Conservation (phyloP, 2,329 filamentous ascomycete genomes). For the Pezicula neosporulosa region DNA sequence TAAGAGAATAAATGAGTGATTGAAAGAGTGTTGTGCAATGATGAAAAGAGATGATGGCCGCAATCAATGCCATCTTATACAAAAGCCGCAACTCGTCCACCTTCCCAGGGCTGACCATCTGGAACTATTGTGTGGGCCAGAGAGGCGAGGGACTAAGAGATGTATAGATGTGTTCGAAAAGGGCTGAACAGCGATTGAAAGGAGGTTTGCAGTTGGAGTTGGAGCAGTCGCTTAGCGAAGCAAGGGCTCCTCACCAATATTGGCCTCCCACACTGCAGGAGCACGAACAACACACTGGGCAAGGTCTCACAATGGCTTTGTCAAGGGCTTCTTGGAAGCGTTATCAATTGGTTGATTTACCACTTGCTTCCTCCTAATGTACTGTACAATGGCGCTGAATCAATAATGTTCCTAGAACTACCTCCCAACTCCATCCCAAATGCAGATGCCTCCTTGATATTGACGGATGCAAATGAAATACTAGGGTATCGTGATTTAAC, state of each 20-base stretch:
- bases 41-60: background rate
- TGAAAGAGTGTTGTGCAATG: background rate
- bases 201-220: background rate
- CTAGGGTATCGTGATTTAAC: constrained; percentile 1
- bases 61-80: background rate
- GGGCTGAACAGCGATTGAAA: background rate
- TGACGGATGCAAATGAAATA: constrained; percentile 10
- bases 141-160: background rate
- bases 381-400: constrained; percentile 20
- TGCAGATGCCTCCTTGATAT: constrained; percentile 9
- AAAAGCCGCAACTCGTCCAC: background rate
- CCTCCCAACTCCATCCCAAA: constrained; percentile 10
- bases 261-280: background rate
- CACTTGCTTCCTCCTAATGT: constrained; percentile 19
- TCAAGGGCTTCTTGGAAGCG: constrained; percentile 2
- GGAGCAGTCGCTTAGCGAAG: background rate
- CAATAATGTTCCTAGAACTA: constrained; percentile 6
- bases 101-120: no score
- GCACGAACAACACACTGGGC: background rate
- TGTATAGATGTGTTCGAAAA: background rate
- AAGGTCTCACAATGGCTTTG: background rate
- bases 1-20: background rate
- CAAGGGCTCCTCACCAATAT: background rate
- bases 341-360: constrained; percentile 13
- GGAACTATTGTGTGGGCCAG: background rate